Conservation (phyloP, 2,329 filamentous ascomycete species). For the Aureobasidium sp. region DNA sequence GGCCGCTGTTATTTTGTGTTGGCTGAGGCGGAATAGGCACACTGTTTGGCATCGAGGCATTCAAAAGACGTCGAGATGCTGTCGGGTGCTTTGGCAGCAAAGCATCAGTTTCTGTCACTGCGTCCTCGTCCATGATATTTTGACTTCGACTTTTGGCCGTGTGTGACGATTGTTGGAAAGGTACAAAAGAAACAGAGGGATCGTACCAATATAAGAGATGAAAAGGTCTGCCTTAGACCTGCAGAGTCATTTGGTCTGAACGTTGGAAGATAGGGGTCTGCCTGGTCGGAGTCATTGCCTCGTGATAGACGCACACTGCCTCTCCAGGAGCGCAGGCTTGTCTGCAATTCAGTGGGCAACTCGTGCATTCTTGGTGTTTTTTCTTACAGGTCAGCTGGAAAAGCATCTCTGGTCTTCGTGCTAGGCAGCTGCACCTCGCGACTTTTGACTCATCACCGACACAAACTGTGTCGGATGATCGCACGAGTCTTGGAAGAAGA, state of each 20-base stretch:
- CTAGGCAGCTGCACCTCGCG: slow-evolving; percentile 1
- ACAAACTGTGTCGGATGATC: not conserved
- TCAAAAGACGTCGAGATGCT: not conserved
- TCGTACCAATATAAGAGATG: slow-evolving; percentile 20
- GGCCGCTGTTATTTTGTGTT: slow-evolving; percentile 20
- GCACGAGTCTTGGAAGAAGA: not conserved
- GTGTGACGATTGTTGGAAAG: not conserved
- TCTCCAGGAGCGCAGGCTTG: slow-evolving; percentile 26
- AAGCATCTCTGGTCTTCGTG: not conserved
- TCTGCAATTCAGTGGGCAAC: slow-evolving; percentile 26
- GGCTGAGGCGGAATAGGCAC: not conserved
- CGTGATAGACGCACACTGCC: slow-evolving; percentile 22
- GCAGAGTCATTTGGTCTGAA: slow-evolving; percentile 16
- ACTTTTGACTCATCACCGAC: not conserved
- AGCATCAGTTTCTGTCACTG: slow-evolving; percentile 12
- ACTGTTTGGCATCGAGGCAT: not conserved
- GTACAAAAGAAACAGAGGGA: not conserved
- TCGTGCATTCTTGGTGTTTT: slow-evolving; percentile 25
- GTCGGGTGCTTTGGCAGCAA: slow-evolving; percentile 7
- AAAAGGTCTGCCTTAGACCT: slow-evolving; percentile 18
- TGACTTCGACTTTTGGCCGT: not conserved
- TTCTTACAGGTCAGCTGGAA: not conserved
- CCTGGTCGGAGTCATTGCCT: slow-evolving; percentile 22
- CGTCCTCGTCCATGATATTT: not conserved
- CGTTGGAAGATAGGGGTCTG: slow-evolving; percentile 10